Evolutionary conservation across 371 early-diverging fungal genomes (phyloP).

Genomic region (Blakeslea trispora): DNA sequence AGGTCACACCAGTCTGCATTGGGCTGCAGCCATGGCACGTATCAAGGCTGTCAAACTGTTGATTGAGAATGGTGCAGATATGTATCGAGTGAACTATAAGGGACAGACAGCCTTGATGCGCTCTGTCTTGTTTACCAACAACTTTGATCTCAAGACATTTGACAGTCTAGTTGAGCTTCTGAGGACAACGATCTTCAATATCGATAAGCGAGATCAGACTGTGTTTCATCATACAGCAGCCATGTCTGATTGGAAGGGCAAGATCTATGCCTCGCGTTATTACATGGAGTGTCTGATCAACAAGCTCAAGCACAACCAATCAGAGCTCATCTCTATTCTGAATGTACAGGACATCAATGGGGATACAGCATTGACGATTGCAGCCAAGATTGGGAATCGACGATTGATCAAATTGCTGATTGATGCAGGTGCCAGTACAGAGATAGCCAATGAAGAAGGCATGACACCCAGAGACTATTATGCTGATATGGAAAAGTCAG

Average conservation of each 20-base stretch:
- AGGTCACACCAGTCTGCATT: constrained; percentile 93
- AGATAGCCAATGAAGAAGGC: constrained; percentile 75
- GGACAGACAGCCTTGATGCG: constrained; percentile 93
- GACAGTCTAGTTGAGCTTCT: constrained; percentile 74
- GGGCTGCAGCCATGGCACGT: constrained; percentile 93
- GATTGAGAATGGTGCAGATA: constrained; percentile 76
- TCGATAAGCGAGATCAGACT: constrained; percentile 82
- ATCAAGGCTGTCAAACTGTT: constrained; percentile 74
- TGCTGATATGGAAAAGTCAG: constrained; percentile 33
- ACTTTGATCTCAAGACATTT: constrained; percentile 85
- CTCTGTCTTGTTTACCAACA: constrained; percentile 86
- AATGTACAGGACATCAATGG: constrained; percentile 87
- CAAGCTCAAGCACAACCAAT: constrained; percentile 54
- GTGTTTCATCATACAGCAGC: constrained; percentile 93
- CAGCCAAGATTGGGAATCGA: constrained; percentile 75
- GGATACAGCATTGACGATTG: constrained; percentile 89
- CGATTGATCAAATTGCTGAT: constrained; percentile 71
- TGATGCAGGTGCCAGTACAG: constrained; percentile 80
- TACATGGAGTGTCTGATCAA: constrained; percentile 87
- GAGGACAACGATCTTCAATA: constrained; percentile 72
- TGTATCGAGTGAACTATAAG: constrained; percentile 70
- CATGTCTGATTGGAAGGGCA: constrained; percentile 74
- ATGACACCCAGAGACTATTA: constrained; percentile 55
- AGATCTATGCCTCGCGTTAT: constrained; percentile 77
- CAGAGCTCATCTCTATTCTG: constrained; percentile 70